Evolutionary conservation across 2,329 filamentous ascomycete genomes (phyloP), one percentile per base, ranked within the genome.

Genomic region (Talaromyces sp.): DNA sequence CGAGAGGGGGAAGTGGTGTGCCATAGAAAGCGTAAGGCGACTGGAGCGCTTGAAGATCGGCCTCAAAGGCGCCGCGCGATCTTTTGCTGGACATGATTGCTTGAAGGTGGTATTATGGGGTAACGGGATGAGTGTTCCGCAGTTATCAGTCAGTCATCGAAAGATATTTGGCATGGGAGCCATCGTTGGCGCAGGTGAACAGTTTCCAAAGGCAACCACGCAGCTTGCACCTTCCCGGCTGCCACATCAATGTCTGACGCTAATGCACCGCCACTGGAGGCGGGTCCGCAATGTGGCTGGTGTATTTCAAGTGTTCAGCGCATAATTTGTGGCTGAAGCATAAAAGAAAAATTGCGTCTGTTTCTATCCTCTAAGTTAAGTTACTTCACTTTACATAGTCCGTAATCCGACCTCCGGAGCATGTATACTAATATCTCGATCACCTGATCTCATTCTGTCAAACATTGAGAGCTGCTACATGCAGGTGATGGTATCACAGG

Each of bases 21-120:
- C 95, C 95, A 75, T 90, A 96, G 64, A 90, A 74, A 64, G 90
- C 90, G 77, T 88, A 96, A 0, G 91, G 89, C 15, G 91, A 89
- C 73, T 89, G 85, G 66, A 87, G 83, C 64, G 83, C 81, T 77
- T 87, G 84, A 58, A 87, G 80, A 73, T 94, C 90, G 72, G 89
- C 86, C 81, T 96, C 93, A 78, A 91, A 96, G 71, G 87, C 85
- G 71, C 87, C 86, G 73, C 89, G 89, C 72, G 89, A 89, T 79
- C 93, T 88, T 86, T 95, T 98, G 79, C 80, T 85, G 70, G 90
- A 87, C 90, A 94, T 94, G 19, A 50, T 66, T 56, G 47, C 52
- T 41, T 31, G 25, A 45, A 33, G 8, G 25, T 49, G 17, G 31
- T 37, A 10, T 8, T 35, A 41, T n/a, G 17, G 15, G 15, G 19